Percentiles rank a stretch among this genome's conserved stretches.
Conservation (phyloP, 2,329 filamentous ascomycete species). For the Neoarthrinium moseri region DNA sequence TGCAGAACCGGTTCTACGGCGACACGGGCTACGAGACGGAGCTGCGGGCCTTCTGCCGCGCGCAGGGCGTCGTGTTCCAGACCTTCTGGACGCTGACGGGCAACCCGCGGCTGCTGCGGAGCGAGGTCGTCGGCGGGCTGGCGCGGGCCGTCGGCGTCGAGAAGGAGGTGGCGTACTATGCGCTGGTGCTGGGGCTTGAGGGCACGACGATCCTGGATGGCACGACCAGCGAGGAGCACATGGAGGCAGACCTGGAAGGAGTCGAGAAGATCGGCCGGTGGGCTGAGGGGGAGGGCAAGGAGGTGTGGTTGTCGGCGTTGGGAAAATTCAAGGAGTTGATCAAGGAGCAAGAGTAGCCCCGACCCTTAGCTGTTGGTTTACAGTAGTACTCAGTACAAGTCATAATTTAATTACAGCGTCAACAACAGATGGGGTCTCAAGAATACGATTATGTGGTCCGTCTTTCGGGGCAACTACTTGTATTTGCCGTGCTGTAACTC, state of each 20-base stretch:
- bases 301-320: conserved; percentile 48
- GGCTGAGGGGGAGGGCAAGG: conserved; percentile 41
- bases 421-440: too few relatives aligned
- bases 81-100: conserved; percentile 54
- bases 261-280: conserved; percentile 36
- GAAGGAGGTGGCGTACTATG: conserved; percentile 42
- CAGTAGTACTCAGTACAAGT: too few relatives aligned
- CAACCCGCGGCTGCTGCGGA: conserved; percentile 38
- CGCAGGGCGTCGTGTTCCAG: conserved; percentile 44
- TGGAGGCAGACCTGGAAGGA: conserved; percentile 48
- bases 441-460: too few relatives aligned
- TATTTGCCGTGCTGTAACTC: too few relatives aligned
- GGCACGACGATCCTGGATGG: conserved; percentile 44
- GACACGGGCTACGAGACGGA: conserved; percentile 57
- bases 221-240: conserved; percentile 43
- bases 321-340: conserved; percentile 42
- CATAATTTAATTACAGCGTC: too few relatives aligned
- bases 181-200: conserved; percentile 46
- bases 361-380: not conserved
- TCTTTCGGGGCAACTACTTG: too few relatives aligned
- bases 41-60: conserved; percentile 53
- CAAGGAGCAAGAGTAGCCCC: conserved; percentile 12
- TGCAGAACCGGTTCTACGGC: conserved; percentile 74
- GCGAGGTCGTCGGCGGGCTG: conserved; percentile 48
- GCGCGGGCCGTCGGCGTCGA: conserved; percentile 38